Percentiles rank a stretch among this genome's conserved stretches.
Conservation (phyloP, 176 grass and related monocot species). For the Musa acuminata region DNA sequence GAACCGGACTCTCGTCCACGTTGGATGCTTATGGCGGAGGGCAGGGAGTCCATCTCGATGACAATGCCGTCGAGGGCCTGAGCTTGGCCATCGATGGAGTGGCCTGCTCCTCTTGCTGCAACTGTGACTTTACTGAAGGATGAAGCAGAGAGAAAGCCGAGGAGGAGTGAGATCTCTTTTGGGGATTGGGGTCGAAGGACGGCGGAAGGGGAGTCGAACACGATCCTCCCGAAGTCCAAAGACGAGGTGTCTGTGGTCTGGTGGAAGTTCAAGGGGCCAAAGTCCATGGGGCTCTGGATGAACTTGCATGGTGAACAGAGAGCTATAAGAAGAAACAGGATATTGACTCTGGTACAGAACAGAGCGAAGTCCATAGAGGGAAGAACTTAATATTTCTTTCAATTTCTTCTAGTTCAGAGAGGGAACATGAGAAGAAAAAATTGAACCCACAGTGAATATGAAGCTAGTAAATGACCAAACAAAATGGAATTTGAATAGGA, state of each 20-base stretch:
- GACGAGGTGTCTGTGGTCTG: constrained; percentile 59
- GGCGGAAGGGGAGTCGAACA: constrained; percentile 63
- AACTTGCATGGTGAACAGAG: constrained; percentile 86
- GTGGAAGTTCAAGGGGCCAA: constrained; percentile 62
- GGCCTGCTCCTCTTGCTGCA: constrained; percentile 74
- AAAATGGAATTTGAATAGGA: not conserved
- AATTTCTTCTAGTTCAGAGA: not conserved
- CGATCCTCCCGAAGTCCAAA: constrained; percentile 66
- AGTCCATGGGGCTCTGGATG: constrained; percentile 88
- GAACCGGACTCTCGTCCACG: constrained; percentile 22
- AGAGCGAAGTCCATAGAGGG: not conserved
- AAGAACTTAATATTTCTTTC: not conserved
- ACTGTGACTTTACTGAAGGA: constrained; percentile 69
- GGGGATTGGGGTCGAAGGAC: constrained; percentile 65
- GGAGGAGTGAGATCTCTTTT: constrained; percentile 67
- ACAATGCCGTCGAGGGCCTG: constrained; percentile 93
- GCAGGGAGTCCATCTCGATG: constrained; percentile 70
- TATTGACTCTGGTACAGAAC: constrained; percentile 59
- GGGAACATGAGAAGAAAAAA: not conserved
- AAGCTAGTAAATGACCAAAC: not conserved
- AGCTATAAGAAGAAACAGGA: constrained; percentile 46
- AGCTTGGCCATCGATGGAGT: constrained; percentile 82
- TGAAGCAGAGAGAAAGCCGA: constrained; percentile 60
- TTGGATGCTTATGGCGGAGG: constrained; percentile 48
- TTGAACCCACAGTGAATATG: too few relatives aligned